Base-by-base conservation (phyloP, 78 protist genomes). In the Dictyostelium brefeldianum region DNA sequence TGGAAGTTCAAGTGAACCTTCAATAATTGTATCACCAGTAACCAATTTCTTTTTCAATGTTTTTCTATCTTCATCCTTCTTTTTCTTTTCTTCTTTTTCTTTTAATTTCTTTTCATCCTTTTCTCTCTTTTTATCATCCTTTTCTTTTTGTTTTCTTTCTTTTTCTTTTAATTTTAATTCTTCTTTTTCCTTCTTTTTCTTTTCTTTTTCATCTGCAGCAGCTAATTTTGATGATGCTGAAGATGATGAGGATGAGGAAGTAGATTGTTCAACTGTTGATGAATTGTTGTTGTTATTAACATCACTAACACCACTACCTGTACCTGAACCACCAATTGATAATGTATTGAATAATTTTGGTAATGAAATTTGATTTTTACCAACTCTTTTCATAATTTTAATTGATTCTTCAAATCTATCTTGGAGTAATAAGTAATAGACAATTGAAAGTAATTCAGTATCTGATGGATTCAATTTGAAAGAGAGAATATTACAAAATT, bases 361-460 rank as follows among this genome's bases (percentile, higher is more conserved):
- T 51, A 7, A 56, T 5, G 51, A 15, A 31, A 54, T 10, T 27
- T n/a, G 27, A 67, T 67, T 43, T 10, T 29, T 9, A 62, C 93
- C 93, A 48, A 90, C 51, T 50, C 95, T 54, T 50, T 79, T 90
- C 91, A 90, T 82, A 17, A 69, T 53, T 41, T 74, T 57, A 27
- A 75, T 31, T 8, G 89, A 47, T 36, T 90, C 95, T 2, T 90
- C 87, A 27, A 64, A 82, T 47, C 95, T 50, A 69, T 90, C 95
- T 67, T 90, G 95, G 31, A 62, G 50, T 57, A 90, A 51, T 14
- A 90, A 56, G 48, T 90, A 90, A 27, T 90, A 90, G 50, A 73
- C 78, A 7, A 82, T 18, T 3, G 95, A 81, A 9, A 90, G 36
- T 20, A 90, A 12, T 46, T 90, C 95, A 25, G 67, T 54, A n/a